Base-by-base conservation (phyloP, 257 asterid species). In the Nicotiana undulata region DNA sequence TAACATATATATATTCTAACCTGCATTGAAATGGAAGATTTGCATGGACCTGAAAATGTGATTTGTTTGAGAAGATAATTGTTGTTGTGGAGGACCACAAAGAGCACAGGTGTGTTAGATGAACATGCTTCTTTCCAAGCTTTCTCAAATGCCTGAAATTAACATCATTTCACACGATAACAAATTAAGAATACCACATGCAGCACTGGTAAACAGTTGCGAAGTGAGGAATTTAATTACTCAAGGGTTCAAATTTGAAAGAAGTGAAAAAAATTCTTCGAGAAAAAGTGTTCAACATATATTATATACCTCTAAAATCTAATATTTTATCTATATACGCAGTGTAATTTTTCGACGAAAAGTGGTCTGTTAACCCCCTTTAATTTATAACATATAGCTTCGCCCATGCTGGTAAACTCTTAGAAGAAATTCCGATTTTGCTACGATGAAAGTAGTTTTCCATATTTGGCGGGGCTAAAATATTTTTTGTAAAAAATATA, bases 101-200 rank as follows among this genome's bases (percentile, higher is more conserved):
- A 72, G 26, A n/a, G 55, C 53, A 83, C 83, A n/a, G 84, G 63
- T 22, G 16, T 29, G 28, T 55, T 52, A 13, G 88, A 88, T 20
- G 85, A 76, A 83, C 91, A 86, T 3, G 86, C 87, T 60, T 78
- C 84, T 49, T 59, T 77, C 91, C 91, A 88, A 22, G 88, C 89
- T 34, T 56, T 24, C 64, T 63, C 72, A 79, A 88, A 88, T 56
- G 89, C 89, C 91, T 86, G 78, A 2, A 61, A 34, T 63, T 18
- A 9, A 32, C 0, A 59, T 52, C 9, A 24, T 55, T 26, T 5
- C 32, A 67, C 52, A 29, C 12, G 7, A 46, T 46, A 46, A 44
- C 22, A 46, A 72, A 34, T 34, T 34, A 34, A 72, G 37, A 70
- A 10, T 44, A n/a, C 24, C 26, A 60, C 65, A 60, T 60, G 64